phyloP scores from a whole-genome alignment of 2,329 filamentous ascomycete species.

The Hypoxylon sp. region DNA sequence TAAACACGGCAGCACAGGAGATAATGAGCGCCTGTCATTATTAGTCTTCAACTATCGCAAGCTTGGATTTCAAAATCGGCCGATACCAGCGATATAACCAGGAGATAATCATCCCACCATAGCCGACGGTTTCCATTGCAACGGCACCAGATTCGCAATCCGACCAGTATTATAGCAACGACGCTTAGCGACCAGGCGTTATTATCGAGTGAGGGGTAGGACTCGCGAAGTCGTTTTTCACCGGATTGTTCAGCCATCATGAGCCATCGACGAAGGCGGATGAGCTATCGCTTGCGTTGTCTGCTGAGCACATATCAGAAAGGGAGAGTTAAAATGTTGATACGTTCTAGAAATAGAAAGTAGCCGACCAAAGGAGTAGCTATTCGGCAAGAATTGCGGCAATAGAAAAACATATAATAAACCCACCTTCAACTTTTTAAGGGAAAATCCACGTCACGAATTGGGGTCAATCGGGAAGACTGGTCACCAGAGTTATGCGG shows the following conservation, averaged over 20 bases:
- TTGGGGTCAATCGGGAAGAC: background rate
- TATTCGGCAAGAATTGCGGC: background rate
- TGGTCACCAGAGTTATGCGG: background rate
- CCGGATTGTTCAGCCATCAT: background rate
- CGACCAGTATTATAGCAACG: constrained; percentile 4
- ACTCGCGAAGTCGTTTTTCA: background rate
- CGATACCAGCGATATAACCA: constrained; percentile 35
- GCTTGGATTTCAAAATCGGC: background rate
- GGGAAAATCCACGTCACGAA: background rate
- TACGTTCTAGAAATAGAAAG: background rate
- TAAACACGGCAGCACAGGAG: constrained; percentile 19
- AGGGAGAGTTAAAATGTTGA: background rate
- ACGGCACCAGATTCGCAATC: constrained; percentile 10
- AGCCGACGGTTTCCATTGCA: constrained; percentile 4
- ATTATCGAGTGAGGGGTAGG: constrained; percentile 2
- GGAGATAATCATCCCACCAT: constrained; percentile 19
- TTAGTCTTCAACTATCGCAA: too few relatives aligned
- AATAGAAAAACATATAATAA: background rate
- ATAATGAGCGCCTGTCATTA: constrained; percentile 24
- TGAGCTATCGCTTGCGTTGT: too few relatives aligned
- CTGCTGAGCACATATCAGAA: background rate
- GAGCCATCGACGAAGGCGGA: background rate
- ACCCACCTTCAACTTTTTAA: background rate
- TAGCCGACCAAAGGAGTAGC: background rate
- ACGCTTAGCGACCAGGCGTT: constrained; percentile 26